Conservation (phyloP, 768 basidiomycete species). For the Floccularia luteovirens region DNA sequence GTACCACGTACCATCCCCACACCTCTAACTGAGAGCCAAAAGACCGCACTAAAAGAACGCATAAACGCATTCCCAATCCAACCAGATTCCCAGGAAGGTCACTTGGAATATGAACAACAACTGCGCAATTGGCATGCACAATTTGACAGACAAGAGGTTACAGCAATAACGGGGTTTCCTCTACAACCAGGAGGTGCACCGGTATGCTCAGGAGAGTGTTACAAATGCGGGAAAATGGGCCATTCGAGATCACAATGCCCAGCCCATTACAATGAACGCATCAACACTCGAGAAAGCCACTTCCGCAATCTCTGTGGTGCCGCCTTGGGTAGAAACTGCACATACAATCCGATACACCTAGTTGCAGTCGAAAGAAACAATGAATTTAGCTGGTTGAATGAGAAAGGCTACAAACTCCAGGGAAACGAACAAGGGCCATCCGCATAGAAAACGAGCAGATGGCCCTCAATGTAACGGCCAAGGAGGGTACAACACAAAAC, state of each 20-base stretch:
- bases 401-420: not conserved
- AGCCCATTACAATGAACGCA: not conserved
- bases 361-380: not conserved
- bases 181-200: not conserved
- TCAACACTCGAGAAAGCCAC: not conserved
- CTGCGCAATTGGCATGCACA: not conserved
- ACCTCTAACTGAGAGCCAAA: not conserved
- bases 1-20: not conserved
- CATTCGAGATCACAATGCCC: not conserved
- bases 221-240: slow-evolving; percentile 2
- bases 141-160: not conserved
- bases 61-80: not conserved
- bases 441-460: not conserved
- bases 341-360: not conserved
- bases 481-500: not conserved
- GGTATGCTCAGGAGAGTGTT: slow-evolving; percentile 1
- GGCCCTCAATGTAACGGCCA: not conserved
- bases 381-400: not conserved
- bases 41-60: not conserved
- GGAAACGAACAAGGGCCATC: slow-evolving; percentile 8
- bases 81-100: not conserved
- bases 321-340: not conserved
- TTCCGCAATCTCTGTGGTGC: slow-evolving; percentile 3
- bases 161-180: not conserved
- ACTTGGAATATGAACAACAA: not conserved